These are phyloP conservation scores for Dipodascopsis tothii DNA, from an alignment of 805 yeast species.

Conservation along the genomic window DNA sequence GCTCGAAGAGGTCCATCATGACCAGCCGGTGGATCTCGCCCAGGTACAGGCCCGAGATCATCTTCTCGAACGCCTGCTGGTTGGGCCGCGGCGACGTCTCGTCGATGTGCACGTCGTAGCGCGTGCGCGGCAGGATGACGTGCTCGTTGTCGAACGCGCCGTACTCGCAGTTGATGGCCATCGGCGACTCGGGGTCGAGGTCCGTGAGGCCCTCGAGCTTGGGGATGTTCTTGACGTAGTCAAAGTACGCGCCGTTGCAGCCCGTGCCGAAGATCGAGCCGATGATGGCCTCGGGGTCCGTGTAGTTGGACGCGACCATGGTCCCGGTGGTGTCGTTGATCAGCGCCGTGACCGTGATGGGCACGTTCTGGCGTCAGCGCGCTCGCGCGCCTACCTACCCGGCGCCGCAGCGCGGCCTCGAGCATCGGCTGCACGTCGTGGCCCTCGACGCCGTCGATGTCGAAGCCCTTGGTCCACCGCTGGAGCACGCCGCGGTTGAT, in stretches of 20 bases:
- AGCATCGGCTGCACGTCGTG: conserved; percentile 89
- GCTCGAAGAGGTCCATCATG: conserved; percentile 60
- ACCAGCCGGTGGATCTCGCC: conserved; percentile 85
- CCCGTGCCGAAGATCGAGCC: conserved; percentile 97
- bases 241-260: conserved; percentile 94
- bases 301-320: conserved; percentile 86
- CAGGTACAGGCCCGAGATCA: conserved; percentile 93
- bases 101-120: conserved; percentile 76
- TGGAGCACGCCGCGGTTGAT: conserved; percentile 82
- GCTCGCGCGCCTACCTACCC: background rate
- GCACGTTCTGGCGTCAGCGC: conserved; percentile 39
- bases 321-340: conserved; percentile 98
- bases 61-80: conserved; percentile 91
- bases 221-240: conserved; percentile 60
- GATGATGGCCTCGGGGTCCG: conserved; percentile 82
- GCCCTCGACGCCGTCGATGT: conserved; percentile 88
- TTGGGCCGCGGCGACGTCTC: conserved; percentile 88
- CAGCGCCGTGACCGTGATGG: conserved; percentile 81
- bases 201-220: conserved; percentile 74
- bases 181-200: conserved; percentile 54
- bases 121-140: conserved; percentile 74
- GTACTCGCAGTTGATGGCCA: conserved; percentile 98
- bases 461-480: conserved; percentile 97
- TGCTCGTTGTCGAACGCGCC: conserved; percentile 96
- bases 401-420: conserved; percentile 60